Conservation (phyloP, 345 rosid species). For the Syzygium aromaticum region DNA sequence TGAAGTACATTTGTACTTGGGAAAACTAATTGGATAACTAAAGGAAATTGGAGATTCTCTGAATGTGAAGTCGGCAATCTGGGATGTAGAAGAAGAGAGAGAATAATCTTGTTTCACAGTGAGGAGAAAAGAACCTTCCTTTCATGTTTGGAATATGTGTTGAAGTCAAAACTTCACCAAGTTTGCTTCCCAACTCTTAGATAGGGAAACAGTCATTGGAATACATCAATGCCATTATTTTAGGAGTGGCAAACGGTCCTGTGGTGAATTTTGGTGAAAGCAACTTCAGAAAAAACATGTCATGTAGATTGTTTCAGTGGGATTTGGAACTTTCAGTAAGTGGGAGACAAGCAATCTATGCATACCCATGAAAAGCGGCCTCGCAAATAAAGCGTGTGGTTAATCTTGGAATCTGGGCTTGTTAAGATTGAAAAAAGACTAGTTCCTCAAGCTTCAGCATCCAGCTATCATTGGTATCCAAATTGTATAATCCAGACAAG, state of each 20-base stretch:
- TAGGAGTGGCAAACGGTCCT: constrained; percentile 27
- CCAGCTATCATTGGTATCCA: background rate
- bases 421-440: background rate
- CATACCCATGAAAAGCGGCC: background rate
- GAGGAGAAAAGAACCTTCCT: constrained; percentile 34
- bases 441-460: background rate
- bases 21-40: constrained; percentile 17
- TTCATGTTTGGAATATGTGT: constrained; percentile 10
- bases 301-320: background rate
- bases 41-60: constrained; percentile 28
- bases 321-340: background rate
- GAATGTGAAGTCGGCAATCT: constrained; percentile 16
- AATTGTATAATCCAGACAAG: background rate
- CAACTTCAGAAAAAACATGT: background rate
- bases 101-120: constrained; percentile 30
- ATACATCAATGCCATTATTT: constrained; percentile 30
- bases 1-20: constrained; percentile 18
- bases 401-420: background rate
- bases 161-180: constrained; percentile 35
- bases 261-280: constrained; percentile 36
- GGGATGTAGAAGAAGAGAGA: constrained; percentile 33
- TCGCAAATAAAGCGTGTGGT: background rate
- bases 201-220: constrained; percentile 27
- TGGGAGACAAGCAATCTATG: background rate
- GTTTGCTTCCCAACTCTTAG: constrained; percentile 22